Percentiles rank a stretch among this genome's conserved stretches.
phyloP scores from a whole-genome alignment of 116 monocot species.

The Cymodocea nodosa region DNA sequence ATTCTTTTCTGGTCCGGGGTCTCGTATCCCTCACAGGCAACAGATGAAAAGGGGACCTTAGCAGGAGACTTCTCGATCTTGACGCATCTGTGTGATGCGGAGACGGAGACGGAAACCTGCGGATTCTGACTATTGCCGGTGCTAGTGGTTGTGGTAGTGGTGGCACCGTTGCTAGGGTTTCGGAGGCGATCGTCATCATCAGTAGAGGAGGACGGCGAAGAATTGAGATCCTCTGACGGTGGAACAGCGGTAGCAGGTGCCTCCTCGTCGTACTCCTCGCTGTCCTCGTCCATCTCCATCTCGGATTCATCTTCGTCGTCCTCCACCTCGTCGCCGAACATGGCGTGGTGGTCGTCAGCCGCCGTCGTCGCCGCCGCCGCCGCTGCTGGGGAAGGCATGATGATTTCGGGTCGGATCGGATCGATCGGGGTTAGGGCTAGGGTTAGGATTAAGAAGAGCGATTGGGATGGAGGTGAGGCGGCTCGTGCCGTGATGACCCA shows the following conservation, averaged over 20 bases:
- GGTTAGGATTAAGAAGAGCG: conserved; percentile 2
- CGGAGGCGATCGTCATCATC: not conserved
- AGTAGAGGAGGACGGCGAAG: not conserved
- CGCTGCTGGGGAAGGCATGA: conserved; percentile 1
- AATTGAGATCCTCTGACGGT: not conserved
- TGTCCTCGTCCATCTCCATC: conserved; percentile 9
- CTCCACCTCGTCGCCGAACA: conserved; percentile 14
- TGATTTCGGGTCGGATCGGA: not conserved
- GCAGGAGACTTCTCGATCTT: no score
- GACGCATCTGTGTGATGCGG: not conserved
- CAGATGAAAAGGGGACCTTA: no score
- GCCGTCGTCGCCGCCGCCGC: conserved; percentile 1
- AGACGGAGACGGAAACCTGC: not conserved
- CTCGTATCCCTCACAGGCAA: not conserved
- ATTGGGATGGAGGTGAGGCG: not conserved
- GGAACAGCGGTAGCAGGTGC: no score
- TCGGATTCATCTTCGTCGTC: conserved; percentile 17
- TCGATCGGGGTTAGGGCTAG: not conserved
- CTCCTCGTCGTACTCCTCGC: conserved; percentile 6
- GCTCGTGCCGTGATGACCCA: no score
- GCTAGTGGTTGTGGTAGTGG: no score
- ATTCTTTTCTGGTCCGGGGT: conserved; percentile 6
- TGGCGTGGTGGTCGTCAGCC: not conserved
- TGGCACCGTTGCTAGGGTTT: not conserved
- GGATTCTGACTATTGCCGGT: no score